These are phyloP conservation scores for Trichoderma guizhouense DNA, from an alignment of 2,329 filamentous ascomycete genomes.

Conservation along the genomic window DNA sequence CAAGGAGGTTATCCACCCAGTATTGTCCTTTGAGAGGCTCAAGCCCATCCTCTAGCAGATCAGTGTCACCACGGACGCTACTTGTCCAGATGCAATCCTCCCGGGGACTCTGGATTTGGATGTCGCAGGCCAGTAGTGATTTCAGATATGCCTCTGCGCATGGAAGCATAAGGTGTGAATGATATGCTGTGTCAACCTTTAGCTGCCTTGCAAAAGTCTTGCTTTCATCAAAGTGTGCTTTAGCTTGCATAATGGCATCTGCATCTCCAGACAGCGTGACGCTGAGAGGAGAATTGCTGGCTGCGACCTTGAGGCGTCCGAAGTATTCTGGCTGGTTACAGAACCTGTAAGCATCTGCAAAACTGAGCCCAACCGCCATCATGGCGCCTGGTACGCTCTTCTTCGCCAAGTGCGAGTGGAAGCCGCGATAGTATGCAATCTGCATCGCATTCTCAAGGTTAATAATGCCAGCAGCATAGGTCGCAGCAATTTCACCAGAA, in stretches of 20 bases:
- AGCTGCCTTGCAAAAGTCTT: not conserved
- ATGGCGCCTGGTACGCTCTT: conserved; percentile 15
- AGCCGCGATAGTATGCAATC: conserved; percentile 24
- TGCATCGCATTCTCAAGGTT: conserved; percentile 19
- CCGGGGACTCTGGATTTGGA: not conserved
- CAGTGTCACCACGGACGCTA: no score
- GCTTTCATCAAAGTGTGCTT: no score
- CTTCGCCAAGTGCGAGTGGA: conserved; percentile 14
- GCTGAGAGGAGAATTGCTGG: not conserved
- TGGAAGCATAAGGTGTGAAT: conserved; percentile 7
- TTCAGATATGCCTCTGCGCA: not conserved
- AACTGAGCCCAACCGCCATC: conserved; percentile 19
- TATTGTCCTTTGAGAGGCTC: not conserved
- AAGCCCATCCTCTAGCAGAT: not conserved
- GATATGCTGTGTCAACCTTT: conserved; percentile 8
- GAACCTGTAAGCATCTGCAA: conserved; percentile 13
- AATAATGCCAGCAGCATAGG: conserved; percentile 25
- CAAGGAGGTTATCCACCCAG: no score
- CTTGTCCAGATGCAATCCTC: no score
- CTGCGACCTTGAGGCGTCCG: not conserved
- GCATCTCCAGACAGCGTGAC: not conserved
- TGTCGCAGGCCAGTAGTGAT: not conserved
- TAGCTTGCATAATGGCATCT: no score
- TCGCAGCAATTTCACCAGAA: conserved; percentile 34
- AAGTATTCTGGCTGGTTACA: no score